Conservation (phyloP, 2,329 filamentous ascomycete genomes). For the Talaromyces sp. region DNA sequence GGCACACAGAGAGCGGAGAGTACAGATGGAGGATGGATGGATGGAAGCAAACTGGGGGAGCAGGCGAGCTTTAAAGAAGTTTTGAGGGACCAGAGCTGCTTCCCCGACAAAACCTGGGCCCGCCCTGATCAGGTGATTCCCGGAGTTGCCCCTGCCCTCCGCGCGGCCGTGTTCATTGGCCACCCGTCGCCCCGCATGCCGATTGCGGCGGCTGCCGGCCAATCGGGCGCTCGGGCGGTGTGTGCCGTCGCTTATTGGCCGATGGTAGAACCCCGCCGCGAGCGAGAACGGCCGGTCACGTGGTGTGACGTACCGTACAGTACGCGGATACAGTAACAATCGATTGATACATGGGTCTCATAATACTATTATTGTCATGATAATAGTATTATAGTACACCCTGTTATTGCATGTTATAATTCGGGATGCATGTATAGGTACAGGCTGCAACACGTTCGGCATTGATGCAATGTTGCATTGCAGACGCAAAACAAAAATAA, state of each 20-base stretch:
- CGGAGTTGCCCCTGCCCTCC: conserved; percentile 24
- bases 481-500: neutral
- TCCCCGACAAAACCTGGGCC: conserved; percentile 13
- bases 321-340: neutral
- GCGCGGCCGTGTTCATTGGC: conserved; percentile 12
- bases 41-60: conserved; percentile 14
- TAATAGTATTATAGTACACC: neutral
- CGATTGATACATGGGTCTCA: neutral
- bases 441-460: too few relatives aligned
- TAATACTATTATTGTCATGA: neutral
- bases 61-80: conserved; percentile 12
- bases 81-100: conserved; percentile 1
- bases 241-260: neutral
- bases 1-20: conserved; percentile 2
- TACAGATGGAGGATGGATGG: conserved; percentile 5
- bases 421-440: too few relatives aligned
- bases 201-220: conserved; percentile 17
- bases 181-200: neutral
- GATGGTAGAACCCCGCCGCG: neutral
- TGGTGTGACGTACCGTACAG: neutral
- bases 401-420: too few relatives aligned
- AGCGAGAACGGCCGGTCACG: neutral
- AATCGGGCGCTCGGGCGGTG: neutral
- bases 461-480: neutral
- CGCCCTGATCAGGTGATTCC: conserved; percentile 11